Evolutionary conservation across 179 eudicot genomes (phyloP), one percentile per base, ranked within the genome.

Genomic region (Spergularia azorica): DNA sequence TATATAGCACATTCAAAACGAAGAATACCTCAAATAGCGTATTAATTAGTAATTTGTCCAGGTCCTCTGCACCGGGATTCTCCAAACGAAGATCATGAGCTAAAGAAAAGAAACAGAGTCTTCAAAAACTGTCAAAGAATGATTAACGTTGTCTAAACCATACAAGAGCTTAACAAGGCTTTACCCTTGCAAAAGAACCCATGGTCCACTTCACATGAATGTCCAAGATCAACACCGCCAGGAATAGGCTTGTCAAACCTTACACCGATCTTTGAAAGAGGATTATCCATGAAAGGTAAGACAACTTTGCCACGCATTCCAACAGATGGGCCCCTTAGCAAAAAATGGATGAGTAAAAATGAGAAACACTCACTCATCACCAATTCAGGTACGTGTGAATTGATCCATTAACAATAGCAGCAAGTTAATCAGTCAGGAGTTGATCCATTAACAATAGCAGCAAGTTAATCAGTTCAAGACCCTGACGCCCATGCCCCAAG

Each of bases 161-260:
- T 26, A 26, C 32, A 57, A 38, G 56, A 20, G 79, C 62, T 16
- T 48, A 55, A 52, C 51, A 73, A 74, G 51, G 52, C 46, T 56
- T 81, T 88, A 92, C 98, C 97, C 60, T 87, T 91, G 87, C 98
- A 94, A 83, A 94, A 94, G 88, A 88, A 94, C 52, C 98, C 98
- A 85, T 90, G 90, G 71, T 87, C 91, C 41, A 38, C 67, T 74
- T 88, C 98, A 82, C 97, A 94, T 20, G 86, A 78, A 69, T 89
- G 89, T 18, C 97, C 98, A 56, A 94, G 90, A 84, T 94, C 95
- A 80, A 94, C 94, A 63, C 98, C 98, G 64, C 89, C 92, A 38
- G 89, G 84, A 74, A 94, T 74, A 74, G 89, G 79, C 75, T 90
- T 91, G 84, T 94, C 98, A 86, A 92, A 94, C 83, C 88, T 87